phyloP scores from a whole-genome alignment of 768 basidiomycete species.

The Naganishia antarctica region DNA sequence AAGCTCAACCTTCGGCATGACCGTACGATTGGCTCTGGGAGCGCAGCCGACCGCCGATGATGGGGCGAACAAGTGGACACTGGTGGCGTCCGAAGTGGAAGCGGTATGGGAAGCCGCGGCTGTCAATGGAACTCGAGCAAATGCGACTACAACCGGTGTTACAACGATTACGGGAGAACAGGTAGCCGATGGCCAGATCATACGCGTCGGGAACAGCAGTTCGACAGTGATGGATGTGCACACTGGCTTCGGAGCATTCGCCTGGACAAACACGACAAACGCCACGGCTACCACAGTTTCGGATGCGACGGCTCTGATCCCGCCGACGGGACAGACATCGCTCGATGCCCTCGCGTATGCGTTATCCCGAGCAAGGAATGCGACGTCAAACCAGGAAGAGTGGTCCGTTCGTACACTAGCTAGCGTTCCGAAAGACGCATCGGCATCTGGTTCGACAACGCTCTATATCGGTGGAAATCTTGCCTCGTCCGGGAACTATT shows the following conservation, averaged over 20 bases:
- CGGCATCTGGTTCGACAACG: background rate
- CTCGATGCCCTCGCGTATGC: slow-evolving; percentile 55
- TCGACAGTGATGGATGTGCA: background rate
- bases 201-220: background rate
- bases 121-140: slow-evolving; percentile 25
- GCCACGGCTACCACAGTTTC: slow-evolving; percentile 59
- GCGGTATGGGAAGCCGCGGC: slow-evolving; percentile 23
- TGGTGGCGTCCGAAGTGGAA: slow-evolving; percentile 60
- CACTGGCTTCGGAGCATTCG: slow-evolving; percentile 64
- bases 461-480: slow-evolving; percentile 73
- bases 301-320: slow-evolving; percentile 9
- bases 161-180: slow-evolving; percentile 36
- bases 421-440: slow-evolving; percentile 61
- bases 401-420: slow-evolving; percentile 50
- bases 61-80: slow-evolving; percentile 25
- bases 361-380: slow-evolving; percentile 22
- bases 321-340: slow-evolving; percentile 51
- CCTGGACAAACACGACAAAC: slow-evolving; percentile 72
- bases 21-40: slow-evolving; percentile 70
- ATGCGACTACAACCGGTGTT: slow-evolving; percentile 39
- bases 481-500: slow-evolving; percentile 54
- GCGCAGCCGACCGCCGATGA: slow-evolving; percentile 52
- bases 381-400: background rate
- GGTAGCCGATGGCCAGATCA: slow-evolving; percentile 7
- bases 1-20: slow-evolving; percentile 64